Percentiles rank a stretch among this genome's conserved stretches.
phyloP scores from a whole-genome alignment of 257 asterid species.

The Linaria vulgaris region DNA sequence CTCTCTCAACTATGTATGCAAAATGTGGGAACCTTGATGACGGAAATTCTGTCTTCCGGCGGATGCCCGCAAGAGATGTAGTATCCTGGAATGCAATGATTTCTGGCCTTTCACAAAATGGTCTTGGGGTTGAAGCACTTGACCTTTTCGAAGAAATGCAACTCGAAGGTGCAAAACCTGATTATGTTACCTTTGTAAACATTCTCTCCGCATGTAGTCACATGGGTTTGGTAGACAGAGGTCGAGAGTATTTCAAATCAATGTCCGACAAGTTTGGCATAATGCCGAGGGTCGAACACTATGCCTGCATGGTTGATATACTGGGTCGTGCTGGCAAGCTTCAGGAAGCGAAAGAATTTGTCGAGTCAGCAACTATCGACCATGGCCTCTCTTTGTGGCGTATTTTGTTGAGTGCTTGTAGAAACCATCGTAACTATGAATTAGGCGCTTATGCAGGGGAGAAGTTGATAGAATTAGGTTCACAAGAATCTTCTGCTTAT shows the following conservation, averaged over 20 bases:
- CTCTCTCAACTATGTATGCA: constrained; percentile 82
- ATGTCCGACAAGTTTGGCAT: constrained; percentile 57
- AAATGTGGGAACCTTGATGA: constrained; percentile 76
- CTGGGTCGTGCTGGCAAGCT: constrained; percentile 88
- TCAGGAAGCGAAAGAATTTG: constrained; percentile 65
- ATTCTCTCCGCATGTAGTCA: constrained; percentile 86
- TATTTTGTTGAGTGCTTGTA: constrained; percentile 70
- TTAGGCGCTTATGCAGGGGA: constrained; percentile 90
- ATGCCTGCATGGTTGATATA: constrained; percentile 88
- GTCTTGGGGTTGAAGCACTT: constrained; percentile 65
- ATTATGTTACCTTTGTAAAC: constrained; percentile 66
- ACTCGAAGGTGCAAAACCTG: constrained; percentile 53
- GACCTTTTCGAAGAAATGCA: constrained; percentile 76
- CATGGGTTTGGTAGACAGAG: constrained; percentile 75
- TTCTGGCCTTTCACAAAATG: constrained; percentile 87
- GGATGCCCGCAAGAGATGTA: constrained; percentile 76
- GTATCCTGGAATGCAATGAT: constrained; percentile 91
- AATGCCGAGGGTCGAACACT: constrained; percentile 59
- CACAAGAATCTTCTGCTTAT: constrained; percentile 79
- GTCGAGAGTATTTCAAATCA: constrained; percentile 55
- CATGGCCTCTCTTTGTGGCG: constrained; percentile 83
- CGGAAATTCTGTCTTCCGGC: constrained; percentile 50
- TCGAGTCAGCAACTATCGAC: constrained; percentile 56
- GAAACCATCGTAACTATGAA: constrained; percentile 65
- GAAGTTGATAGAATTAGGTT: constrained; percentile 67